Evolutionary conservation across 768 basidiomycete genomes (phyloP).

Genomic region (Rhodotorula babjevae): DNA sequence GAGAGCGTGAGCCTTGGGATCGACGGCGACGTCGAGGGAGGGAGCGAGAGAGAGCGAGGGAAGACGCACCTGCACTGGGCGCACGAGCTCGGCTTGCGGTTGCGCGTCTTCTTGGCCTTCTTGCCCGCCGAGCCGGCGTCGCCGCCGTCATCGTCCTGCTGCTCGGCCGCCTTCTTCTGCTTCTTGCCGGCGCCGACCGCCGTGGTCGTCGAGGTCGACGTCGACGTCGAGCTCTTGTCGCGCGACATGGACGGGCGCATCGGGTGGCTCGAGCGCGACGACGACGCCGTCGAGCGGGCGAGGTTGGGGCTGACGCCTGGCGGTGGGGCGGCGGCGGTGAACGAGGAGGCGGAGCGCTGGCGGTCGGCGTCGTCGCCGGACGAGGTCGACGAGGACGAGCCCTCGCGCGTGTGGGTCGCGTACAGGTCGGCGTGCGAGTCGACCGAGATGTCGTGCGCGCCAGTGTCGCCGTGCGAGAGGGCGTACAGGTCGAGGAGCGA

Average conservation of each 20-base stretch:
- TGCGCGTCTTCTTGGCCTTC: conserved; percentile 28
- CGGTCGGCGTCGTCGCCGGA: no score
- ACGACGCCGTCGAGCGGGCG: not conserved
- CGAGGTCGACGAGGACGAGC: not conserved
- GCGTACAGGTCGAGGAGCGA: not conserved
- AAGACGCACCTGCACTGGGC: not conserved
- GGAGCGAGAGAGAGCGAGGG: not conserved
- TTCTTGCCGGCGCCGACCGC: not conserved
- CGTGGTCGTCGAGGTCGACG: no score
- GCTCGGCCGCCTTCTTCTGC: not conserved
- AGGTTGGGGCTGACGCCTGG: no score
- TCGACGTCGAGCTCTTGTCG: not conserved
- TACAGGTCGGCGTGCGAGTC: not conserved
- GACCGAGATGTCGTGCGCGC: no score
- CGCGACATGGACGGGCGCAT: not conserved
- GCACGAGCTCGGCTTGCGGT: conserved; percentile 35
- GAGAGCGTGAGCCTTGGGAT: no score
- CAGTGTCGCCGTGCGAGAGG: no score
- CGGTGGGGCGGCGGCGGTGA: no score
- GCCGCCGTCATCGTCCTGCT: not conserved
- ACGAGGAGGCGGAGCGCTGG: no score
- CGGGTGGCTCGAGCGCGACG: not conserved
- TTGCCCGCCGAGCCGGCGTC: not conserved
- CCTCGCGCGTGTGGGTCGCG: not conserved
- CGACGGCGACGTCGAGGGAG: not conserved